These are phyloP conservation scores for Nemania bipapillata DNA, from an alignment of 2,329 filamentous ascomycete genomes.

Conservation along the genomic window DNA sequence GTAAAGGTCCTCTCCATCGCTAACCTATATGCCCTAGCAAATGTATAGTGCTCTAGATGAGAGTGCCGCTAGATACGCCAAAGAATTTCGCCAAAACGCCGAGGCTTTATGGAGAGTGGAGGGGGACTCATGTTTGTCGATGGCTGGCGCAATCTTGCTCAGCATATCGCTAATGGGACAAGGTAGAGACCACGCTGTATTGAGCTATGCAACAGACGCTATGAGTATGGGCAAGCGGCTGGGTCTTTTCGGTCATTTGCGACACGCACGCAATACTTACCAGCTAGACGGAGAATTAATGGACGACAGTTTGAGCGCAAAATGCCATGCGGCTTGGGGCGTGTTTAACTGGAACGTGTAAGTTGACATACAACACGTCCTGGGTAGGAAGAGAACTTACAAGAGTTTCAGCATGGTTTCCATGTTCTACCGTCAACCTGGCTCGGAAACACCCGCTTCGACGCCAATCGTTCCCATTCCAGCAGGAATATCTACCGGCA, in stretches of 20 bases:
- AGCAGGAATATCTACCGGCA: neutral
- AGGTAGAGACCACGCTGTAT: constrained; percentile 52
- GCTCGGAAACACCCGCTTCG: constrained; percentile 41
- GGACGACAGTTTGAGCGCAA: constrained; percentile 19
- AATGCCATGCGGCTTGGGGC: constrained; percentile 50
- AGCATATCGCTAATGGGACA: constrained; percentile 52
- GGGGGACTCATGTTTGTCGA: constrained; percentile 44
- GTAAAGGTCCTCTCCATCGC: neutral
- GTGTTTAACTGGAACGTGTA: constrained; percentile 56
- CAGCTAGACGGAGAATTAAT: neutral
- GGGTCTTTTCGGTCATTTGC: constrained; percentile 47
- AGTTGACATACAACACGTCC: constrained; percentile 30
- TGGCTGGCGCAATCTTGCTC: constrained; percentile 51
- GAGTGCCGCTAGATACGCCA: constrained; percentile 34
- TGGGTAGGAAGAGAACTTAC: neutral
- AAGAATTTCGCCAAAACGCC: constrained; percentile 46
- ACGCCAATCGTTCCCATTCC: constrained; percentile 46
- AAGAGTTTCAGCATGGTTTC: constrained; percentile 45
- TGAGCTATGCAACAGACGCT: constrained; percentile 49
- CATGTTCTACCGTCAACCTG: constrained; percentile 52
- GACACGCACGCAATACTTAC: neutral
- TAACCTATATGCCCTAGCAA: constrained; percentile 46
- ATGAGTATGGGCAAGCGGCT: constrained; percentile 49
- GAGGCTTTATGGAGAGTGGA: constrained; percentile 45
- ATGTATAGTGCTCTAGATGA: constrained; percentile 52